Evolutionary conservation across 2,329 filamentous ascomycete species (phyloP), one percentile per base, ranked within the genome.

Genomic region (Trichoderma guizhouense): DNA sequence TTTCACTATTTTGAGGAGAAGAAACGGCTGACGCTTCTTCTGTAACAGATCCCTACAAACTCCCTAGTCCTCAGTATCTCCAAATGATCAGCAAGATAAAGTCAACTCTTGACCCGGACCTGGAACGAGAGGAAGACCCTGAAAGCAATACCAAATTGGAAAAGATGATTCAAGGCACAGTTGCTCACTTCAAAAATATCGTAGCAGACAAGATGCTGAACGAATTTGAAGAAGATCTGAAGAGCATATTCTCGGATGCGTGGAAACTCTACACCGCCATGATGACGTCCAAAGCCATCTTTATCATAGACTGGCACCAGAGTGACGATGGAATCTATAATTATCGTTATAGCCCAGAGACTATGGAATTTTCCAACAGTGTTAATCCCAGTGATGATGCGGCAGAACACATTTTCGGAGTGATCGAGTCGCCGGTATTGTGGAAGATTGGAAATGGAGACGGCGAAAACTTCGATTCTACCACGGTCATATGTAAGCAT

Each of bases 401-500:
- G 8, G 9, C 21, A n/a, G 18, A 24, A 14, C 9, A 6, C 18
- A 36, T 1, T 15, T 3, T 73, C n/a, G 26, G 51, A 7, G 18
- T 72, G 2, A 5, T 68, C 3, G 30, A 73, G 7, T 69, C 60
- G 1, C 74, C 74, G 7, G n/a, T 3, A 1, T 32, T 12, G 36
- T 43, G 65, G 47, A 75, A 75, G 26, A 55, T 72, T 57, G 74
- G 73, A 30, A 74, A 64, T 28, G 74, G 72, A 4, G 72, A 74
- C 30, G 74, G 74, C 1, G 62, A 71, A 30, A 47, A 60, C 26
- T 74, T 73, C n/a, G 58, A 73, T 9, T 34, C 30, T 5, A 2
- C 43, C 12, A 69, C 21, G 18, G 55, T 74, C 3, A 3, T 75
- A 11, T 70, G 53, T n/a, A 53, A 65, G 9, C n/a, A 43, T 1